A percentile compares a stretch with the other conserved stretches of the same genome.
phyloP scores from a whole-genome alignment of 805 yeast genomes.

The Suhomyces pyralidae region DNA sequence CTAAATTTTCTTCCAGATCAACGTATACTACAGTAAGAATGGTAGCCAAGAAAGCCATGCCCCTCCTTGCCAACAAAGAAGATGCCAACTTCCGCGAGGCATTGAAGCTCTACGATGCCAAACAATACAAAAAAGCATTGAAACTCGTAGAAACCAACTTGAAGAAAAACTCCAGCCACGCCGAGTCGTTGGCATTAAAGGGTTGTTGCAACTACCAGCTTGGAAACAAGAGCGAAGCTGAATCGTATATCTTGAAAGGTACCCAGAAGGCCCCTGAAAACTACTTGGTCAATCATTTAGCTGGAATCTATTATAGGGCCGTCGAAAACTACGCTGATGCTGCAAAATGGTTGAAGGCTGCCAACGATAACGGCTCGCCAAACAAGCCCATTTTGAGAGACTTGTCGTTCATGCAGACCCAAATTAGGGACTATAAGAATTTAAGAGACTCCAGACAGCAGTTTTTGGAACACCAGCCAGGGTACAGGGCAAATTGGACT shows the following conservation, averaged over 20 bases:
- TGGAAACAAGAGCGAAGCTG: conserved; percentile 63
- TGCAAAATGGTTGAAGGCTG: conserved; percentile 69
- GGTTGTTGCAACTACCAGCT: conserved; percentile 64
- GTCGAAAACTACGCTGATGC: conserved; percentile 72
- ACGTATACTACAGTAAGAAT: neutral
- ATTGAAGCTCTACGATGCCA: conserved; percentile 73
- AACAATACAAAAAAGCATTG: conserved; percentile 83
- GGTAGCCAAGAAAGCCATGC: conserved; percentile 22
- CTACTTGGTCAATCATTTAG: conserved; percentile 76
- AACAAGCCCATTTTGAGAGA: conserved; percentile 82
- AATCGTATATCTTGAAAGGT: conserved; percentile 58
- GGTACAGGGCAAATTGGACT: conserved; percentile 89
- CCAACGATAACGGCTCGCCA: conserved; percentile 72
- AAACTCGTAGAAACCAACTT: conserved; percentile 71
- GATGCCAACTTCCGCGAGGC: conserved; percentile 78
- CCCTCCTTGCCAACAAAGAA: conserved; percentile 53
- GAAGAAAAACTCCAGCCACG: conserved; percentile 71
- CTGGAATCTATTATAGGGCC: conserved; percentile 78
- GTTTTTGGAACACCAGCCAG: conserved; percentile 70
- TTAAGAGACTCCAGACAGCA: conserved; percentile 62
- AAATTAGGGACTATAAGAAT: conserved; percentile 67
- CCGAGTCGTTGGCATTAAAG: conserved; percentile 81
- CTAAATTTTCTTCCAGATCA: neutral
- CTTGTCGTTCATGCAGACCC: conserved; percentile 74
- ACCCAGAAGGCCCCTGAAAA: conserved; percentile 55